A percentile compares a stretch with the other conserved stretches of the same genome.
These are phyloP conservation scores for Jacaranda mimosifolia DNA, from an alignment of 257 asterid species.

Conservation along the genomic window DNA sequence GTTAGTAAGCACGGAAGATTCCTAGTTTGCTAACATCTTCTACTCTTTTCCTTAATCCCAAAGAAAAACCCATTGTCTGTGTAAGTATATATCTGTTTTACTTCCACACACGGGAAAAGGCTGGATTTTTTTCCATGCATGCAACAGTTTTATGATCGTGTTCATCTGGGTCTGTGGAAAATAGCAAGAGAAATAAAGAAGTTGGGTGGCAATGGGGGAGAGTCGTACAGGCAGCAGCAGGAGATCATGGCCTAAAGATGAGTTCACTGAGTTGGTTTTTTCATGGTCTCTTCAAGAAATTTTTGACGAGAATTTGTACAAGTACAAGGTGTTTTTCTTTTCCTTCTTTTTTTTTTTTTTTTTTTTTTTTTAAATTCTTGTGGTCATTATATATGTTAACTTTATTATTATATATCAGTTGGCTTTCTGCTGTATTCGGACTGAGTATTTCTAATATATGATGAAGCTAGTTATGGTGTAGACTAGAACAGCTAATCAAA, in stretches of 20 bases:
- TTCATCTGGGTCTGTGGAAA: not conserved
- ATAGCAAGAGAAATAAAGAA: not conserved
- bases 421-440: not conserved
- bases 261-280: conserved; percentile 48
- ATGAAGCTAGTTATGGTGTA: not conserved
- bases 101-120: not conserved
- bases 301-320: conserved; percentile 48
- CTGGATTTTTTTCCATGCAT: conserved; percentile 30
- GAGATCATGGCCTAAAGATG: conserved; percentile 32
- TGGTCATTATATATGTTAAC: not conserved
- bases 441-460: not conserved
- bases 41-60: conserved; percentile 23
- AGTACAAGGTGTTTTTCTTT: conserved; percentile 43
- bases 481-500: not conserved
- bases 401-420: not conserved
- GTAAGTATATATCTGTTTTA: not conserved
- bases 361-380: not conserved
- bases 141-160: conserved; percentile 13
- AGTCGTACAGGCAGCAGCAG: not conserved
- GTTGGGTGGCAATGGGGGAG: conserved; percentile 33
- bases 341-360: conserved; percentile 23
- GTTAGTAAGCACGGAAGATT: not conserved
- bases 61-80: conserved; percentile 30
- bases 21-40: not conserved
- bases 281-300: conserved; percentile 59